phyloP scores from a whole-genome alignment of 768 basidiomycete genomes.

The Kwoniella bestiolae region DNA sequence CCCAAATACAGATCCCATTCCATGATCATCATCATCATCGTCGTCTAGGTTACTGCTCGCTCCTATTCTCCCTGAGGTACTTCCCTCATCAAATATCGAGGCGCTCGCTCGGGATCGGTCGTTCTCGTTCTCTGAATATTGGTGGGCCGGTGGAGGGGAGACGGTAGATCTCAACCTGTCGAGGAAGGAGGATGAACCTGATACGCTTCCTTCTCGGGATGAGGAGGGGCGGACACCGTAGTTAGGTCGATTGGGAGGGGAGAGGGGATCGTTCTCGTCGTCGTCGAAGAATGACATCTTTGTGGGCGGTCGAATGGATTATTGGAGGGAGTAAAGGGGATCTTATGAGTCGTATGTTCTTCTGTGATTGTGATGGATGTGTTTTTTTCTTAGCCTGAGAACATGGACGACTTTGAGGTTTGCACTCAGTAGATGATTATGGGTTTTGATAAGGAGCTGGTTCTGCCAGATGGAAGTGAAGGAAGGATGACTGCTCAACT shows the following conservation, averaged over 20 bases:
- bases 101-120: conserved; percentile 13
- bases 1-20: background rate
- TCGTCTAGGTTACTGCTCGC: no score
- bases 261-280: conserved; percentile 11
- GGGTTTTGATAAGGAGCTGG: no score
- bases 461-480: no score
- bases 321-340: background rate
- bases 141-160: conserved; percentile 2
- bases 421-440: no score
- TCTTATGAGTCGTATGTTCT: background rate
- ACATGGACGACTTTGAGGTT: no score
- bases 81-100: conserved; percentile 14
- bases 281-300: conserved; percentile 20
- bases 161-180: conserved; percentile 21
- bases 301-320: background rate
- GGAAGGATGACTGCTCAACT: no score
- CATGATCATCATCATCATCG: background rate
- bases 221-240: conserved; percentile 1
- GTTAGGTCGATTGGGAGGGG: background rate
- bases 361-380: no score
- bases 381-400: no score
- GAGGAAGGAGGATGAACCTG: conserved; percentile 16
- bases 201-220: conserved; percentile 9
- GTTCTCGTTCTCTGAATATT: background rate
- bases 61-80: background rate